phyloP scores from a whole-genome alignment of 352 stramenopile genomes.

The Phytophthora hybrid region DNA sequence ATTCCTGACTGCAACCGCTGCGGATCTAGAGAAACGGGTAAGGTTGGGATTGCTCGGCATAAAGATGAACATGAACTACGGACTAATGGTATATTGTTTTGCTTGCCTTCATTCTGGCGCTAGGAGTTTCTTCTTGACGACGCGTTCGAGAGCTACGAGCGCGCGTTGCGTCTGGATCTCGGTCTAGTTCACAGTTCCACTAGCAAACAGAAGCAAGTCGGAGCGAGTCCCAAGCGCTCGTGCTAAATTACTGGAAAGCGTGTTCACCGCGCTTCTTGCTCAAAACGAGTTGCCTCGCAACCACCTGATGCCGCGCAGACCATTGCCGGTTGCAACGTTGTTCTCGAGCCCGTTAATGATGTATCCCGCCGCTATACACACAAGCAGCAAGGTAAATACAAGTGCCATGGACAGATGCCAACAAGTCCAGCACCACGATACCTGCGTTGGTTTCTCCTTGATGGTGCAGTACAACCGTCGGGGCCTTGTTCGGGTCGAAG shows the following conservation, averaged over 20 bases:
- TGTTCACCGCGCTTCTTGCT: neutral
- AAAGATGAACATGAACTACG: slow-evolving; percentile 1
- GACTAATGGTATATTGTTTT: slow-evolving; percentile 29
- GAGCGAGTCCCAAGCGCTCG: slow-evolving; percentile 15
- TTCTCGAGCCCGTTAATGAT: slow-evolving; percentile 90
- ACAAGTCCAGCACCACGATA: slow-evolving; percentile 34
- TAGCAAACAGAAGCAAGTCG: slow-evolving; percentile 19
- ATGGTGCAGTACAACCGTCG: slow-evolving; percentile 80
- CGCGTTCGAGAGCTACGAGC: slow-evolving; percentile 62
- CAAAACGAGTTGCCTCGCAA: slow-evolving; percentile 81
- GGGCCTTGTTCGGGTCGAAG: slow-evolving; percentile 75
- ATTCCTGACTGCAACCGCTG: slow-evolving; percentile 55
- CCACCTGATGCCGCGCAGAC: slow-evolving; percentile 82
- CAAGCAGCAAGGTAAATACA: slow-evolving; percentile 15
- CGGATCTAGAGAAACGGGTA: slow-evolving; percentile 59
- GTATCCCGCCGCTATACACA: slow-evolving; percentile 61
- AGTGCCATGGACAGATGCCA: neutral
- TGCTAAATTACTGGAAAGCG: slow-evolving; percentile 13
- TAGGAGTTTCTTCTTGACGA: slow-evolving; percentile 73
- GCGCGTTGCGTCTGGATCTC: slow-evolving; percentile 50
- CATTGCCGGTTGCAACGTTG: slow-evolving; percentile 83
- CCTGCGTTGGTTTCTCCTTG: slow-evolving; percentile 73
- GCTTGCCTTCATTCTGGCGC: slow-evolving; percentile 10
- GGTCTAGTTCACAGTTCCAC: slow-evolving; percentile 19
- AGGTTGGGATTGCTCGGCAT: neutral